phyloP scores from a whole-genome alignment of 2,329 filamentous ascomycete species.

The Coccinonectria pachysandricola region DNA sequence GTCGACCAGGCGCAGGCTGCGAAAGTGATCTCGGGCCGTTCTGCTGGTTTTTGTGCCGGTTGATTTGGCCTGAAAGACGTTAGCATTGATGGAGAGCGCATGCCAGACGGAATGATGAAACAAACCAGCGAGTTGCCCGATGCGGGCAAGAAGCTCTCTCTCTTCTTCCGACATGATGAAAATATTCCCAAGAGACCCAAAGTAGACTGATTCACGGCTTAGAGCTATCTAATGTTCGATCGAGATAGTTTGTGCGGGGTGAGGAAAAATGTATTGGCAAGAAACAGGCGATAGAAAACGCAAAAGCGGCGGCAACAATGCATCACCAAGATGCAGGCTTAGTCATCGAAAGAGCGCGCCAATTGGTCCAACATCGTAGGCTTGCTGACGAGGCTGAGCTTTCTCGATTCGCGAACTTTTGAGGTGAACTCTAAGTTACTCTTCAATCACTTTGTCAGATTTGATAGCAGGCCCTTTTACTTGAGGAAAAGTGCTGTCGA shows the following conservation, averaged over 20 bases:
- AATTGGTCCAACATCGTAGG: slow-evolving; percentile 8
- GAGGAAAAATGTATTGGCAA: slow-evolving; percentile 2
- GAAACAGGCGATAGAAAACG: slow-evolving; percentile 1
- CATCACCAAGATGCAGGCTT: slow-evolving; percentile 13
- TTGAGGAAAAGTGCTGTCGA: no score
- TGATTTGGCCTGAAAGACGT: slow-evolving; percentile 57
- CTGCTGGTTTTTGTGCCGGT: slow-evolving; percentile 62
- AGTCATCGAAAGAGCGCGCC: slow-evolving; percentile 11
- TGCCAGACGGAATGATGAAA: slow-evolving; percentile 7
- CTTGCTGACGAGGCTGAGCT: slow-evolving; percentile 13
- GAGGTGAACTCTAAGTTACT: no score
- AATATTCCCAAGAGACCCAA: neutral
- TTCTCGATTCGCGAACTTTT: slow-evolving; percentile 3
- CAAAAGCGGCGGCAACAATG: slow-evolving; percentile 8
- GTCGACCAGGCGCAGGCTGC: slow-evolving; percentile 21
- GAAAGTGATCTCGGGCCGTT: slow-evolving; percentile 26
- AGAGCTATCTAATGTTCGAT: no score
- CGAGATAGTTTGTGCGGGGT: no score
- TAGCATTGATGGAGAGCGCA: slow-evolving; percentile 11
- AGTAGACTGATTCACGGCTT: neutral
- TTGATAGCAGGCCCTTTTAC: no score
- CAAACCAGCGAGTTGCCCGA: slow-evolving; percentile 41
- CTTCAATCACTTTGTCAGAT: no score
- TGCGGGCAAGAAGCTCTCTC: slow-evolving; percentile 42
- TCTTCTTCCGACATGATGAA: slow-evolving; percentile 37